Evolutionary conservation across 352 stramenopile species (phyloP), one percentile per base, ranked within the genome.

Genomic region (Globisporangium acanthophoron): DNA sequence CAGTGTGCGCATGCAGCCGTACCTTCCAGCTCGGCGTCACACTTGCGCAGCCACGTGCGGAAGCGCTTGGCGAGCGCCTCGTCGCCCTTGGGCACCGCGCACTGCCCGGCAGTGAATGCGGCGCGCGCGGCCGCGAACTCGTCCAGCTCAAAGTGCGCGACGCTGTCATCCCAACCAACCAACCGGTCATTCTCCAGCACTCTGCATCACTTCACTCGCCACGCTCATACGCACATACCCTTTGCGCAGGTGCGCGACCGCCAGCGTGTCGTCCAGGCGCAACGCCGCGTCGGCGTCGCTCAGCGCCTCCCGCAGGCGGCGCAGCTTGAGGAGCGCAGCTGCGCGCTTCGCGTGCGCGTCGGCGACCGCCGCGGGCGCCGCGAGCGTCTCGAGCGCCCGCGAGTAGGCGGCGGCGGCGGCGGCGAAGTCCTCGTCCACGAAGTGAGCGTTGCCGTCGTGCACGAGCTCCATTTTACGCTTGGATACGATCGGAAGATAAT

Each of bases 41-140:
- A 96, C 56, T 96, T 96, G 62, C 88, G 80, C 55, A 95, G 79
- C 85, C 87, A 96, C 29, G 76, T 94, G 65, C 85, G 80, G 59
- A 94, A 89, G 13, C 71, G 76, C 55, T 81, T 84, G 13, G 57
- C 48, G 13, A 89, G 54, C 24, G 54, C 39, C 20, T 85, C 67
- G 20, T 80, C 37, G 31, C 66, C 64, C 47, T 58, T 52, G 1
- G 44, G 44, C 44, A 49, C 44, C 8, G 21, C 20, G n/a, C 20
- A 8, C 44, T 21, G 8, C n/a, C 44, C 44, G 20, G 18, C 20
- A 4, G 44, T 5, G 44, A 49, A 49, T 20, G 44, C 44, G 8
- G 11, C n/a, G 9, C 44, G 20, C 21, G 44, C 85, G 2, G 41
- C 43, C 29, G 69, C 54, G 54, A 96, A 96, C 37, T 89, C 63